These are phyloP conservation scores for Diaporthe ilicicola DNA, from an alignment of 2,329 filamentous ascomycete genomes.

Conservation along the genomic window DNA sequence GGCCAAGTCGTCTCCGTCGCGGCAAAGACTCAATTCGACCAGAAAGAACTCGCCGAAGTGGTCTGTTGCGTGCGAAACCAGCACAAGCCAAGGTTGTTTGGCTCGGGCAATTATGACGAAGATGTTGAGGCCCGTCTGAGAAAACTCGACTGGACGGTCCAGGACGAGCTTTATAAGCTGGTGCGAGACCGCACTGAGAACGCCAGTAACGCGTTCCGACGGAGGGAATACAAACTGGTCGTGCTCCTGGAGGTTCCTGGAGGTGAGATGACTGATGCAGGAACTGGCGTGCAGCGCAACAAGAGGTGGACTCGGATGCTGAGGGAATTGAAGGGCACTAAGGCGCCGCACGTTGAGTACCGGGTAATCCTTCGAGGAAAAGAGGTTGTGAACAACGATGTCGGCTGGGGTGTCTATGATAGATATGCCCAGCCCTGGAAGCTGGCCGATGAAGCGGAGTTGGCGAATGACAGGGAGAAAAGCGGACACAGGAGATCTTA, in stretches of 20 bases:
- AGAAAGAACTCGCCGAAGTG: constrained; percentile 30
- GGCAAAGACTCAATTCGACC: constrained; percentile 35
- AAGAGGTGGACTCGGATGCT: background rate
- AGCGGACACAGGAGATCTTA: constrained; percentile 8
- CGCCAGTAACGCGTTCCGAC: constrained; percentile 33
- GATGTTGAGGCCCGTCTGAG: constrained; percentile 34
- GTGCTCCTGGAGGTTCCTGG: constrained; percentile 32
- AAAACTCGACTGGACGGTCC: constrained; percentile 36
- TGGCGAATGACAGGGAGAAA: constrained; percentile 7
- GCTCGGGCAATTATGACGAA: constrained; percentile 1
- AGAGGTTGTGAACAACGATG: constrained; percentile 31
- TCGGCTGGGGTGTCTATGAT: constrained; percentile 35
- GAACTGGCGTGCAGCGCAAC: background rate
- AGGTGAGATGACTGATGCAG: constrained; percentile 34
- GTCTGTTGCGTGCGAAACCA: constrained; percentile 12
- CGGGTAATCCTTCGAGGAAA: constrained; percentile 35
- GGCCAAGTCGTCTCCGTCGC: constrained; percentile 35
- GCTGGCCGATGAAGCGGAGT: constrained; percentile 30
- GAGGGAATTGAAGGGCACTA: background rate
- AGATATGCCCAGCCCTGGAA: constrained; percentile 36
- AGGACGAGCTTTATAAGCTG: constrained; percentile 38
- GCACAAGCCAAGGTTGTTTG: constrained; percentile 1
- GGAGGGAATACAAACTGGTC: constrained; percentile 36
- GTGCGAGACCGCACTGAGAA: constrained; percentile 35
- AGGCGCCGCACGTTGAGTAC: constrained; percentile 34